Base-by-base conservation (phyloP, 2,329 filamentous ascomycete genomes). In the Fusarium albidum region DNA sequence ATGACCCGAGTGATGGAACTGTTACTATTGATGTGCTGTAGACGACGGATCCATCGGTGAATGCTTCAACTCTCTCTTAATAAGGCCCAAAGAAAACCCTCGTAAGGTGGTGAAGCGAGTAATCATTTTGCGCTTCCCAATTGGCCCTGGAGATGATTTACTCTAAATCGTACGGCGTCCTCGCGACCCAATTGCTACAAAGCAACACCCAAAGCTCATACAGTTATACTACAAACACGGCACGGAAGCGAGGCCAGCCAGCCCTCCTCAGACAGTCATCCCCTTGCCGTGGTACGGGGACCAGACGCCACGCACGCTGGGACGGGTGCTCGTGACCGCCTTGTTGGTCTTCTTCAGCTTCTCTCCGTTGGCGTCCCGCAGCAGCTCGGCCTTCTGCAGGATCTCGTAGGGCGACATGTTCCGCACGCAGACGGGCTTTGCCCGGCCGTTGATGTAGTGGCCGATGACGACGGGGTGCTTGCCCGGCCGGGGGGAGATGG, bases 401-500 rank as follows among this genome's bases (percentile, higher is more conserved):
- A 99, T 88, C 72, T 96, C 88, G 55, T 88, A 84, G 26, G 87
- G 85, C 65, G 92, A 87, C 70, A 97, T 75, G 68, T 96, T 98
- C 65, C 89, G 85, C 51, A 98, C 92, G 73, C 93, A 97, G 45
- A 98, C 85, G 9, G 91, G 84, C 74, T 95, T 95, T 58, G 89
- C 82, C 25, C 86, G 83, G 58, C 94, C 93, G 73, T 97, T 98
- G 80, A 98, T 91, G 77, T 96, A 99, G 75, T 91, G 84, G 52
- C 92, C 95, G 67, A 89, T 86, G 67, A 99, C 86, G 58, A 96
- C 85, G 31, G 95, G 95, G 75, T 98, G 94, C 71, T 90, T 90
- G 66, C 87, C 81, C n/a, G 93, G 94, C 64, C 93, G 88, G 14
- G 94, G 95, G 32, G 93, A 96, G 55, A 99, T 86, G 68, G 86